phyloP scores from a whole-genome alignment of 176 grass and related monocot genomes.

The maize (Zea mays) region DNA sequence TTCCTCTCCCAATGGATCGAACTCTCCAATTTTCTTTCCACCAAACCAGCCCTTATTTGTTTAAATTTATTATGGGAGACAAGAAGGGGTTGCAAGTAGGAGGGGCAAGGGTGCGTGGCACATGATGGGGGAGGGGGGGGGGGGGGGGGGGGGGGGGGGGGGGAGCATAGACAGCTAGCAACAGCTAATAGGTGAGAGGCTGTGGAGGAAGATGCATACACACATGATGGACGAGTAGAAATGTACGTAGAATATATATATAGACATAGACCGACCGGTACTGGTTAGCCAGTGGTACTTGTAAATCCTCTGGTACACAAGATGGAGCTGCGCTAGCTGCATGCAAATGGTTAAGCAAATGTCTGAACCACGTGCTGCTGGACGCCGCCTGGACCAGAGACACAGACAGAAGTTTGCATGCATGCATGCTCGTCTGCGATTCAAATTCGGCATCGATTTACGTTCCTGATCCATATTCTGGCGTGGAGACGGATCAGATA shows the following conservation, averaged over 20 bases:
- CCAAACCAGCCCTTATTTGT: background rate
- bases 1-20: too few species aligned
- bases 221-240: background rate
- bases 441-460: conserved; percentile 26
- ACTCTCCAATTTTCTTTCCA: too few species aligned
- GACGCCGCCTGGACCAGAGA: too few species aligned
- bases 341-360: too few species aligned
- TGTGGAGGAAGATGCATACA: conserved; percentile 2
- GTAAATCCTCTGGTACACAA: too few species aligned
- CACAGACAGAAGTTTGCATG: too few species aligned
- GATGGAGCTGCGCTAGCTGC: too few species aligned
- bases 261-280: too few species aligned
- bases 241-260: background rate
- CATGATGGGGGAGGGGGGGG: conserved; percentile 54
- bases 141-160: conserved; percentile 34
- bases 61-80: background rate
- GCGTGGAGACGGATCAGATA: too few species aligned
- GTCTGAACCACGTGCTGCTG: too few species aligned
- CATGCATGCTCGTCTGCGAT: background rate
- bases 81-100: background rate
- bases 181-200: conserved; percentile 75
- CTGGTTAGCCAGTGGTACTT: too few species aligned
- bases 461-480: conserved; percentile 31
- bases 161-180: conserved; percentile 71
- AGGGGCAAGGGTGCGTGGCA: conserved; percentile 27